Conservation (phyloP, 2,329 filamentous ascomycete species). For the Paecilomyces variotii region DNA sequence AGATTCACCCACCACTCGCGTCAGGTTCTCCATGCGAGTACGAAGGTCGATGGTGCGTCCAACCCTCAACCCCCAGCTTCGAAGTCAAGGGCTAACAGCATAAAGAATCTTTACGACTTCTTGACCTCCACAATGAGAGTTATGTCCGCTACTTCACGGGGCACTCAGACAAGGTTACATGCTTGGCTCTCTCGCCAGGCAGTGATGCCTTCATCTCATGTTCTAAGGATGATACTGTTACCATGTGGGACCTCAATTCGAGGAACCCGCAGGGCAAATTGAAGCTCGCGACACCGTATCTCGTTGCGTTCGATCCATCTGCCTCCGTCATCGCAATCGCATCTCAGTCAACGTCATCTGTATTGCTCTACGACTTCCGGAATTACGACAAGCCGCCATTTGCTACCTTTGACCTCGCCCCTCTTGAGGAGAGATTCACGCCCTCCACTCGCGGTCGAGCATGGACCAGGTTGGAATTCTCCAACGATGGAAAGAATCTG, state of each 20-base stretch:
- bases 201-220: constrained; percentile 89
- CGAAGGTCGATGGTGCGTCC: constrained; percentile 71
- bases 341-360: constrained; percentile 66
- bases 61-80: neutral
- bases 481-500: constrained; percentile 85
- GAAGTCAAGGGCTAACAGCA: constrained; percentile 1
- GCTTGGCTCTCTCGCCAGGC: constrained; percentile 73
- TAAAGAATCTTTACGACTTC: constrained; percentile 66
- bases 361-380: constrained; percentile 86
- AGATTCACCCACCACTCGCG: constrained; percentile 88
- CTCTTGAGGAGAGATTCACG: constrained; percentile 47
- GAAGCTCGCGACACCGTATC: constrained; percentile 69
- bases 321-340: constrained; percentile 86
- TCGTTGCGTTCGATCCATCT: constrained; percentile 86
- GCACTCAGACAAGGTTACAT: constrained; percentile 77
- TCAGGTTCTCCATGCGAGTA: constrained; percentile 91
- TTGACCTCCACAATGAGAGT: constrained; percentile 85
- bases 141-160: constrained; percentile 96
- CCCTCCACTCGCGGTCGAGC: constrained; percentile 40
- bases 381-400: constrained; percentile 93
- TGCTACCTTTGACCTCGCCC: constrained; percentile 67
- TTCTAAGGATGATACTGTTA: constrained; percentile 81
- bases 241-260: constrained; percentile 80
- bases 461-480: constrained; percentile 92
- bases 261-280: constrained; percentile 73